These are phyloP conservation scores for Physocladia obscura DNA, from an alignment of 192 early-diverging fungal species.

Conservation along the genomic window DNA sequence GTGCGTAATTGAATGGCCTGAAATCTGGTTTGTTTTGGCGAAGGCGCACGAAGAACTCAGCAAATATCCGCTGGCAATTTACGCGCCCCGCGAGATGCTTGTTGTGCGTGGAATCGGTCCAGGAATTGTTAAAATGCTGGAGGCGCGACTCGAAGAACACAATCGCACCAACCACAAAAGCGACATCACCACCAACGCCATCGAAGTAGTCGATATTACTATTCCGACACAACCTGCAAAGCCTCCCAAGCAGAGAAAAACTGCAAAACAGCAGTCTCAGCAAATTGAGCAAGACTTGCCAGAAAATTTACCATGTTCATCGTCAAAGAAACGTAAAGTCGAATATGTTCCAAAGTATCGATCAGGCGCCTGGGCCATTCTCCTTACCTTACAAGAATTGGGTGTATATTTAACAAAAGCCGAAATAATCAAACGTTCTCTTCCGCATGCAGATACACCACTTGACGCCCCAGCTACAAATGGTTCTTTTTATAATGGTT, in stretches of 20 bases:
- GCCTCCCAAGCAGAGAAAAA: not conserved
- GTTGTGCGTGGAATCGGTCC: constrained; percentile 26
- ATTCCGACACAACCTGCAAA: not conserved
- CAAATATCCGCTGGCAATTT: constrained; percentile 16
- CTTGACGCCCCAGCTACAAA: constrained; percentile 51
- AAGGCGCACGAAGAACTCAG: constrained; percentile 18
- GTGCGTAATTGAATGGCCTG: not conserved
- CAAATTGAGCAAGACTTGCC: not conserved
- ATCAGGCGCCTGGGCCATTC: constrained; percentile 78
- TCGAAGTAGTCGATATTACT: not conserved
- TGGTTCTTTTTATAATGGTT: constrained; percentile 68
- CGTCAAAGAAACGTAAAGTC: not conserved
- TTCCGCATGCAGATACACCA: constrained; percentile 67
- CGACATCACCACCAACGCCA: not conserved
- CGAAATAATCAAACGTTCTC: constrained; percentile 66
- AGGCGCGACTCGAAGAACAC: not conserved
- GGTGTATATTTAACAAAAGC: constrained; percentile 60
- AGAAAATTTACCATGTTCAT: not conserved
- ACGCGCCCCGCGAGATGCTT: constrained; percentile 6
- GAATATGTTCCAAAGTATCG: constrained; percentile 76
- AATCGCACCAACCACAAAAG: not conserved
- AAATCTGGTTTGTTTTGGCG: not conserved
- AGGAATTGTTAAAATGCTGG: constrained; percentile 20
- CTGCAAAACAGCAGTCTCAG: not conserved
- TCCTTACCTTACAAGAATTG: constrained; percentile 62